Conservation (phyloP, 345 rosid species). For the Ceriops decandra region DNA sequence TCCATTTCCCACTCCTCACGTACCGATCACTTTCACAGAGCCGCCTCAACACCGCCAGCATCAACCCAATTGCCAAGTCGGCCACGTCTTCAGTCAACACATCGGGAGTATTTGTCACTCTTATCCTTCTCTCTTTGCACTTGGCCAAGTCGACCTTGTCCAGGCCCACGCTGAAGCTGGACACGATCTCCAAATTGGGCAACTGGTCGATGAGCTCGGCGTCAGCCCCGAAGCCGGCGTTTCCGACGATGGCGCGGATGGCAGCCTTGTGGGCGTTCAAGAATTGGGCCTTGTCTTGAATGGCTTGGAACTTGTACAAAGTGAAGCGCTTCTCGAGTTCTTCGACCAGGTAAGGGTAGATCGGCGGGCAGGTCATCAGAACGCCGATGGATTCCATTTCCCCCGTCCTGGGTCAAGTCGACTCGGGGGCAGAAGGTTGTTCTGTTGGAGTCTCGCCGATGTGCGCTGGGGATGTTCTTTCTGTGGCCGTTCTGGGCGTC, state of each 20-base stretch:
- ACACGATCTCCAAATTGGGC: conserved; percentile 68
- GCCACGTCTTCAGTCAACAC: conserved; percentile 87
- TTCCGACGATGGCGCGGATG: conserved; percentile 82
- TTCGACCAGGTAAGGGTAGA: conserved; percentile 50
- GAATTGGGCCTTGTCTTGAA: conserved; percentile 39
- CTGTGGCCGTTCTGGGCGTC: too few relatives aligned
- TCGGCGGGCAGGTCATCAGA: conserved; percentile 63
- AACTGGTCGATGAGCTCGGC: conserved; percentile 58
- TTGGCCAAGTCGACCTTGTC: conserved; percentile 76
- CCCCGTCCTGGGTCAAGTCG: too few relatives aligned
- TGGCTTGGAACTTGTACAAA: conserved; percentile 47
- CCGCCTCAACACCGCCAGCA: conserved; percentile 64
- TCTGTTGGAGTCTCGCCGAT: too few relatives aligned
- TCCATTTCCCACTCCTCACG: conserved; percentile 75
- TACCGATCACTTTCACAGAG: conserved; percentile 59
- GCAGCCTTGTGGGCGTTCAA: conserved; percentile 35
- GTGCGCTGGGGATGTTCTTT: too few relatives aligned
- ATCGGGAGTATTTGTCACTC: conserved; percentile 87
- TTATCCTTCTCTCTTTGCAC: conserved; percentile 64
- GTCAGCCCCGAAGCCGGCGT: conserved; percentile 53
- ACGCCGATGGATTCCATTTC: conserved; percentile 69
- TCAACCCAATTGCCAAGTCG: conserved; percentile 73
- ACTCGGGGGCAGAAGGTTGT: too few relatives aligned
- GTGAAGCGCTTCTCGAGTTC: conserved; percentile 71
- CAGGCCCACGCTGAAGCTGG: conserved; percentile 75